Conservation (phyloP, 1,284 basidiomycete species). For the Microbotryomycetes sp. region DNA sequence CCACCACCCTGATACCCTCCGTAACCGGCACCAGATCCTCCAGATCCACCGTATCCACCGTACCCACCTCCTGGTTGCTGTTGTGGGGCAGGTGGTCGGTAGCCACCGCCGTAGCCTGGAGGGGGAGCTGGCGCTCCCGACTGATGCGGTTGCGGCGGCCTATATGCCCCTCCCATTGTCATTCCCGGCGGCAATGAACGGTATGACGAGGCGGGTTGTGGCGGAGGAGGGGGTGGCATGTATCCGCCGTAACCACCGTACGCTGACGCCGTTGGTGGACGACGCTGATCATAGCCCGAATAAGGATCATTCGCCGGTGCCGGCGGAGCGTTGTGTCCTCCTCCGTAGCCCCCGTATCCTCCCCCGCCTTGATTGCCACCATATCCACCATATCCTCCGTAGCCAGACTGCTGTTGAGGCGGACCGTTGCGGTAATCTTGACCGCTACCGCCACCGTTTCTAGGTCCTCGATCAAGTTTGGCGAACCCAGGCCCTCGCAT, state of each 20-base stretch:
- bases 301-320: no score
- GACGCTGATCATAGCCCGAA: background rate
- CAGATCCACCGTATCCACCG: constrained; percentile 5
- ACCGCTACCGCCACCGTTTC: background rate
- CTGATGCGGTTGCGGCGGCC: no score
- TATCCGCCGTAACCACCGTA: background rate
- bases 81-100: background rate
- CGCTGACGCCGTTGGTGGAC: background rate
- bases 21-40: constrained; percentile 1
- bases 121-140: background rate
- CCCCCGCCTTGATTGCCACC: background rate
- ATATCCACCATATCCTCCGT: background rate
- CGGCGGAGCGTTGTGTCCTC: no score
- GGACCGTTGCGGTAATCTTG: background rate
- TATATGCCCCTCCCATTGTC: no score
- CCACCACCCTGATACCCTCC: constrained; percentile 1
- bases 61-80: background rate
- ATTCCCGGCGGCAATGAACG: no score
- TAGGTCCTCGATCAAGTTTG: constrained; percentile 8
- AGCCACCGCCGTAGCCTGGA: background rate
- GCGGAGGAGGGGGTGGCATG: background rate
- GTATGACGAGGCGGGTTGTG: no score
- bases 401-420: background rate
- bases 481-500: constrained; percentile 26
- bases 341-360: background rate